These are phyloP conservation scores for Eucalyptus polyanthemos DNA, from an alignment of 345 rosid genomes.

Conservation along the genomic window DNA sequence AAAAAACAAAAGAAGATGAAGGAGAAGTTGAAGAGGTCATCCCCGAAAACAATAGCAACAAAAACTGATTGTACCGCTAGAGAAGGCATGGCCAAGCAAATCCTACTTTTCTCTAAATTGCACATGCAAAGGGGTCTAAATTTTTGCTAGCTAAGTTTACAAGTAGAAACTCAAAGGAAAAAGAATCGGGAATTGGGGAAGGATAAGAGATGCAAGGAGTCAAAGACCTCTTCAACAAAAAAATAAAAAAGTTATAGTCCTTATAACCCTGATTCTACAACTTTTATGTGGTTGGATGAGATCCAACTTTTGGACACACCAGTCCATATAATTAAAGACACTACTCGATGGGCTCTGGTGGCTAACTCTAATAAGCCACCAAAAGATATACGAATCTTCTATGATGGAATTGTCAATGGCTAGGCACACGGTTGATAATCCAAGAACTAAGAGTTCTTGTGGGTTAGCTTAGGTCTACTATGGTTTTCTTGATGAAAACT, in stretches of 20 bases:
- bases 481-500: neutral
- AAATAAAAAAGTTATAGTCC: neutral
- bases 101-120: rapidly evolving
- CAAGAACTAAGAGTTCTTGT: neutral
- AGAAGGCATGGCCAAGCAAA: neutral
- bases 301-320: neutral
- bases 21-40: neutral
- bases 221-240: neutral
- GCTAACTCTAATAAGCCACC: neutral
- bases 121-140: too few relatives aligned
- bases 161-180: too few relatives aligned
- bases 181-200: neutral
- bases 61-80: rapidly evolving
- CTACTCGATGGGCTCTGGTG: neutral
- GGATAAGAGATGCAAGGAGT: neutral
- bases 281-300: neutral
- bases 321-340: neutral
- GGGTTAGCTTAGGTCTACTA: neutral
- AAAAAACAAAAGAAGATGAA: neutral
- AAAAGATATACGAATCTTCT: too few relatives aligned
- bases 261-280: too few relatives aligned
- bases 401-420: neutral
- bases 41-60: neutral
- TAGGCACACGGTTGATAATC: neutral
- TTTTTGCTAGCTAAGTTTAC: neutral